phyloP scores from a whole-genome alignment of 176 grass and related monocot genomes.

The Oryza punctata region DNA sequence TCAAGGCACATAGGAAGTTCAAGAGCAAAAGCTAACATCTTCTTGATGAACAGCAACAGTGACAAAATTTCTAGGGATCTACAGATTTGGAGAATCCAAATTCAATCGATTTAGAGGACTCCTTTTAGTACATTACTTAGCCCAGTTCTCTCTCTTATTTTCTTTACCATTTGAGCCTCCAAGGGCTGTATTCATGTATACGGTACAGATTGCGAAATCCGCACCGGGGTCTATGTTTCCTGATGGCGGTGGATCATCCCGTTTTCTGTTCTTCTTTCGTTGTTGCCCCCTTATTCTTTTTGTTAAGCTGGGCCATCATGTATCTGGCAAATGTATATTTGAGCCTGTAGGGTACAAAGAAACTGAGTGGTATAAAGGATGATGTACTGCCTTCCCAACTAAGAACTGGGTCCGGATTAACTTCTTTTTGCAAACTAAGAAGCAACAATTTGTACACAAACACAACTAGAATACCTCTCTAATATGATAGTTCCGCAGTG shows the following conservation, averaged over 20 bases:
- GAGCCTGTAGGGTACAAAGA: slow-evolving; percentile 47
- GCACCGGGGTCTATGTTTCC: slow-evolving; percentile 48
- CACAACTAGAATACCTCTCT: too few species aligned
- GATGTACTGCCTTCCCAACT: neutral
- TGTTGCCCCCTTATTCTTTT: slow-evolving; percentile 45
- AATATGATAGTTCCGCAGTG: too few species aligned
- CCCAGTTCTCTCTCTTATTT: slow-evolving; percentile 44
- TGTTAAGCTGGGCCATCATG: slow-evolving; percentile 59
- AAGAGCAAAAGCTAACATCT: slow-evolving; percentile 67
- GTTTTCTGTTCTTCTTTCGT: slow-evolving; percentile 53
- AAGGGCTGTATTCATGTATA: slow-evolving; percentile 60
- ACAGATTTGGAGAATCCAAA: slow-evolving; percentile 55
- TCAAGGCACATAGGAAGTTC: slow-evolving; percentile 91
- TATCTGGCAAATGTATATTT: slow-evolving; percentile 70
- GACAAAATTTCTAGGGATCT: slow-evolving; percentile 43
- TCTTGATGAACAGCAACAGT: slow-evolving; percentile 38
- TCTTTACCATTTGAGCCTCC: slow-evolving; percentile 35
- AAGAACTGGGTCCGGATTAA: too few species aligned
- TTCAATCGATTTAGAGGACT: slow-evolving; percentile 42
- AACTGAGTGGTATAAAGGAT: slow-evolving; percentile 39
- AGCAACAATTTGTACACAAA: too few species aligned
- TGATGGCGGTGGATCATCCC: slow-evolving; percentile 47
- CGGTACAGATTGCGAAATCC: slow-evolving; percentile 48
- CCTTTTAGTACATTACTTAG: slow-evolving; percentile 52
- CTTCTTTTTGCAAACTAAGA: too few species aligned